phyloP scores from a whole-genome alignment of 257 asterid genomes.

The Nicotiana noctiflora region DNA sequence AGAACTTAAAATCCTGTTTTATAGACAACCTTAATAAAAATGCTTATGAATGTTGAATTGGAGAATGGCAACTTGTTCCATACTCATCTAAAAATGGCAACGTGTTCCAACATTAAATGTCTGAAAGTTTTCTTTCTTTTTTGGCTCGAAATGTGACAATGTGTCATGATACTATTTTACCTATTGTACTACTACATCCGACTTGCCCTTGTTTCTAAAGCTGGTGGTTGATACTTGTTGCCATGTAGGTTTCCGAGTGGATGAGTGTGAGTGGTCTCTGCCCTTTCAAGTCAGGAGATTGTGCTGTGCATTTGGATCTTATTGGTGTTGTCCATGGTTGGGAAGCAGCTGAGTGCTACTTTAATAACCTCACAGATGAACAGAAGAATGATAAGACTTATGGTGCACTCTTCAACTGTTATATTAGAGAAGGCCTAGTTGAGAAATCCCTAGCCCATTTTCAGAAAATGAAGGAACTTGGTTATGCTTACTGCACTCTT shows the following conservation, averaged over 20 bases:
- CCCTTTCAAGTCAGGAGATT: slow-evolving; percentile 33
- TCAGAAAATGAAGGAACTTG: slow-evolving; percentile 43
- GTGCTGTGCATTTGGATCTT: slow-evolving; percentile 64
- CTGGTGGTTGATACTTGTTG: slow-evolving; percentile 13
- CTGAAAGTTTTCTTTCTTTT: not conserved
- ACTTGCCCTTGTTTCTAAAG: slow-evolving; percentile 7
- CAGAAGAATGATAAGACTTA: slow-evolving; percentile 45
- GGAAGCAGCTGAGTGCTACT: slow-evolving; percentile 47
- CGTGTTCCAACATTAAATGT: not conserved
- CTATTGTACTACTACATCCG: not conserved
- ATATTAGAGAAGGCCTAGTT: slow-evolving; percentile 35
- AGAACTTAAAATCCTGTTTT: not conserved
- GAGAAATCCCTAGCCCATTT: slow-evolving; percentile 41
- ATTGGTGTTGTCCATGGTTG: slow-evolving; percentile 46
- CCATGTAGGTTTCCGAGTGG: slow-evolving; percentile 53
- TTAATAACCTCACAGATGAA: slow-evolving; percentile 20
- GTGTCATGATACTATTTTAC: not conserved
- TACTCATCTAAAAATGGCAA: not conserved
- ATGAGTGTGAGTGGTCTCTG: slow-evolving; percentile 20
- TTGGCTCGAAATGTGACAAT: not conserved
- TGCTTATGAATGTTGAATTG: not conserved
- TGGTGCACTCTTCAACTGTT: slow-evolving; percentile 55
- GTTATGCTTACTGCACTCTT: slow-evolving; percentile 35
- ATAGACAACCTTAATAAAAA: not conserved
- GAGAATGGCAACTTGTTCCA: not conserved